These are phyloP conservation scores for Litchi chinensis DNA, from an alignment of 345 rosid species.

Conservation along the genomic window DNA sequence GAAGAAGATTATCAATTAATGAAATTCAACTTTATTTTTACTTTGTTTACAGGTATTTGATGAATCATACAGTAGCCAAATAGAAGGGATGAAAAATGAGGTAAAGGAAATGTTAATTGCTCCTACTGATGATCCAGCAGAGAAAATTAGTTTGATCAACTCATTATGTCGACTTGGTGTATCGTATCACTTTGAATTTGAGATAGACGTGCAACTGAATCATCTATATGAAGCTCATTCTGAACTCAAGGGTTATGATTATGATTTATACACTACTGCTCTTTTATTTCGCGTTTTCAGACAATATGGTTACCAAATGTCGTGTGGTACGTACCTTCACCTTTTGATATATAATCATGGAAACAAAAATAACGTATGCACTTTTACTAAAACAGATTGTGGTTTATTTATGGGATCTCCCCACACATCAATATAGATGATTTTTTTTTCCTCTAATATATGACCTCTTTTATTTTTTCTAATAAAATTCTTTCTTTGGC, in stretches of 20 bases:
- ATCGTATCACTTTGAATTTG: not conserved
- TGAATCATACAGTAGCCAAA: not conserved
- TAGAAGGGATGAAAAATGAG: not conserved
- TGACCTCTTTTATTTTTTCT: no score
- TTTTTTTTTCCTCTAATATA: no score
- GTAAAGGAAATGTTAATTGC: slow-evolving; percentile 1
- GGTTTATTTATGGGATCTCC: no score
- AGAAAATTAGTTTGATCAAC: not conserved
- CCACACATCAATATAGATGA: no score
- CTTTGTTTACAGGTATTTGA: not conserved
- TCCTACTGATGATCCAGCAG: not conserved
- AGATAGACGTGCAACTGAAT: not conserved
- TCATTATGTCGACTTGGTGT: not conserved
- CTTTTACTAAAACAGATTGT: no score
- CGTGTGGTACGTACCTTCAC: not conserved
- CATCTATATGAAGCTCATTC: not conserved
- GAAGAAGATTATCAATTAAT: not conserved
- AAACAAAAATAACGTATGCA: no score
- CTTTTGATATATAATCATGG: no score
- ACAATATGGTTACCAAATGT: not conserved
- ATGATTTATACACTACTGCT: not conserved
- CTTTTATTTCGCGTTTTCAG: not conserved
- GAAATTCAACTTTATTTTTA: not conserved
- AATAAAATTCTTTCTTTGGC: no score
- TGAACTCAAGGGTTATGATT: not conserved